Evolutionary conservation across 192 early-diverging fungal genomes (phyloP).

Genomic region (Rhizophagus sp.): DNA sequence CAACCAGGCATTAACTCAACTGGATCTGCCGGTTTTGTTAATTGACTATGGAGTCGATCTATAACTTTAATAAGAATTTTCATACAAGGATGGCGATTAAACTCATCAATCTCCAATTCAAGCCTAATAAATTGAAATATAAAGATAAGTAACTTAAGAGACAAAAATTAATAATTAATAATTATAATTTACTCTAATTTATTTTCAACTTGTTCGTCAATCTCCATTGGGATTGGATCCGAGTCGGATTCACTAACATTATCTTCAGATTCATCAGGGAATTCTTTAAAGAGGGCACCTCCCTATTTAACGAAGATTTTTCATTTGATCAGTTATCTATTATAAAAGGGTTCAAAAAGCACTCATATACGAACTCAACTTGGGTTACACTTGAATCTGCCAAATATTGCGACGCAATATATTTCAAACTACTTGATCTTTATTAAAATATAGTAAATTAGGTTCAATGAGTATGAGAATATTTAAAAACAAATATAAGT

Average conservation of each 20-base stretch:
- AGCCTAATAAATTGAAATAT: background rate
- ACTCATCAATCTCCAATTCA: slow-evolving; percentile 50
- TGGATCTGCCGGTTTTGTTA: slow-evolving; percentile 37
- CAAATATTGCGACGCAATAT: slow-evolving; percentile 60
- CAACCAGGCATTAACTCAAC: slow-evolving; percentile 56
- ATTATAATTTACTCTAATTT: background rate
- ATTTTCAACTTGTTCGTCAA: background rate
- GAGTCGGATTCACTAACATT: background rate
- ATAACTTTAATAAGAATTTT: slow-evolving; percentile 58
- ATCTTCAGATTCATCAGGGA: background rate
- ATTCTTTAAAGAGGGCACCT: background rate
- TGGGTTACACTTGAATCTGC: slow-evolving; percentile 62
- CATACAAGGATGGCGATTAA: slow-evolving; percentile 70
- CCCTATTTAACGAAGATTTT: background rate
- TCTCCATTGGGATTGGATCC: background rate
- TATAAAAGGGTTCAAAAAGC: background rate
- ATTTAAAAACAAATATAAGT: background rate
- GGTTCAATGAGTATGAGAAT: background rate
- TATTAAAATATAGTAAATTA: background rate
- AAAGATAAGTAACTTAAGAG: background rate
- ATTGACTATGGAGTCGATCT: slow-evolving; percentile 45
- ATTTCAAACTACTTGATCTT: slow-evolving; percentile 29
- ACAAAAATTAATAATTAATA: background rate
- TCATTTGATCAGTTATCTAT: background rate
- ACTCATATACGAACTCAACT: slow-evolving; percentile 32